Percentiles rank a stretch among this genome's conserved stretches.
Evolutionary conservation across 2,329 filamentous ascomycete genomes (phyloP).

Genomic region (Trichoderma brevicompactum): DNA sequence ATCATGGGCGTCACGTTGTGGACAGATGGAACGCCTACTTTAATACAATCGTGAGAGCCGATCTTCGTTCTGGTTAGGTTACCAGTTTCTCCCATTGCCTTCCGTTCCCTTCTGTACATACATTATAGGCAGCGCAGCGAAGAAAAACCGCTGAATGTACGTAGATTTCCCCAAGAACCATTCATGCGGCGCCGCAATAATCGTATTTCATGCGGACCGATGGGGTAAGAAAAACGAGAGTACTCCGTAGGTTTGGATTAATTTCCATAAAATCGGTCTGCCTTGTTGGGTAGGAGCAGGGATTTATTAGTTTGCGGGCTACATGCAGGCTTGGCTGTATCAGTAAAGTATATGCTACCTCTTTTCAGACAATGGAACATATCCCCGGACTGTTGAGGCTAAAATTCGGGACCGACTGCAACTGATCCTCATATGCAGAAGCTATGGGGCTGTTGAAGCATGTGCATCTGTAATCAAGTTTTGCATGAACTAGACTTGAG

Average conservation of each 20-base stretch:
- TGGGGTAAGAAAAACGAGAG: background rate
- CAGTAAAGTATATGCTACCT: too few species aligned
- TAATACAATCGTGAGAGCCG: too few species aligned
- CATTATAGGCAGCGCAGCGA: too few species aligned
- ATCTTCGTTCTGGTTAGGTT: too few species aligned
- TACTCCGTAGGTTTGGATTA: too few species aligned
- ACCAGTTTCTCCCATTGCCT: too few species aligned
- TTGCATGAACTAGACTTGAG: background rate
- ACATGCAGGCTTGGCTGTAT: background rate
- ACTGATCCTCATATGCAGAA: background rate
- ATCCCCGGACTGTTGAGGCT: too few species aligned
- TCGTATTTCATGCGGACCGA: background rate
- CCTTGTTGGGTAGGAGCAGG: background rate
- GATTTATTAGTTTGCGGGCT: background rate
- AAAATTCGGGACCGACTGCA: too few species aligned
- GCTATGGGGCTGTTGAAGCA: background rate
- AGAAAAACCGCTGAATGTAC: background rate
- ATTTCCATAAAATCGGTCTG: background rate
- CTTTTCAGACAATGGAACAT: too few species aligned
- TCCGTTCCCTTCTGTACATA: too few species aligned
- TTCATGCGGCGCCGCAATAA: background rate
- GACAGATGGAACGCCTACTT: too few species aligned
- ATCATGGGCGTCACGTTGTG: too few species aligned
- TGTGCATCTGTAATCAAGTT: background rate
- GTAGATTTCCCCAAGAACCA: background rate